Conservation (phyloP, 2,329 filamentous ascomycete species). For the Sarocladium strictum region DNA sequence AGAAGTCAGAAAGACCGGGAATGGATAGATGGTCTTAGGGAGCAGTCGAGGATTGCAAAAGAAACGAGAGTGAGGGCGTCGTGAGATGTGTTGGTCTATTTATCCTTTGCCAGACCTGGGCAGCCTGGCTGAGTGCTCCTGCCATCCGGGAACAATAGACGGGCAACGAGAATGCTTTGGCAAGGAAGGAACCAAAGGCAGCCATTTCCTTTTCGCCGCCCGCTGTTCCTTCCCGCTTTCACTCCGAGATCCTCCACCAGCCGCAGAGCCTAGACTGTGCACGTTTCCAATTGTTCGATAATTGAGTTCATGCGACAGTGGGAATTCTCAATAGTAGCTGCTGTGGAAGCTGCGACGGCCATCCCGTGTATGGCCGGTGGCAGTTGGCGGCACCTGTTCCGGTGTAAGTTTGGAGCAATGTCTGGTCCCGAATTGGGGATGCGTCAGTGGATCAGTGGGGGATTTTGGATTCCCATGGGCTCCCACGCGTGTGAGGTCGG, state of each 20-base stretch:
- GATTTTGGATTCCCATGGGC: neutral
- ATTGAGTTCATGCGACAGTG: neutral
- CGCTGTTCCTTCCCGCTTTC: neutral
- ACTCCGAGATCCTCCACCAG: neutral
- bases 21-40: neutral
- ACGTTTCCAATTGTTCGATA: neutral
- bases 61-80: neutral
- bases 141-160: neutral
- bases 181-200: neutral
- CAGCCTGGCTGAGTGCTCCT: too few species aligned
- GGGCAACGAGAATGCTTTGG: neutral
- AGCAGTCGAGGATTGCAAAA: neutral
- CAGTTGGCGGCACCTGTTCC: neutral
- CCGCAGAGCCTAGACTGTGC: neutral
- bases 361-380: neutral
- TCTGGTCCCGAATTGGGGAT: neutral
- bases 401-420: neutral
- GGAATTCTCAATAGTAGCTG: neutral
- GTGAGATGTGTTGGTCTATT: neutral
- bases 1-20: neutral
- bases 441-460: neutral
- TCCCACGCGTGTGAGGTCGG: neutral
- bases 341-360: too few species aligned
- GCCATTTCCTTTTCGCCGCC: neutral
- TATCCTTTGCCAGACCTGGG: neutral